These are phyloP conservation scores for Phoma herbarum DNA, from an alignment of 2,329 filamentous ascomycete species.

Conservation along the genomic window DNA sequence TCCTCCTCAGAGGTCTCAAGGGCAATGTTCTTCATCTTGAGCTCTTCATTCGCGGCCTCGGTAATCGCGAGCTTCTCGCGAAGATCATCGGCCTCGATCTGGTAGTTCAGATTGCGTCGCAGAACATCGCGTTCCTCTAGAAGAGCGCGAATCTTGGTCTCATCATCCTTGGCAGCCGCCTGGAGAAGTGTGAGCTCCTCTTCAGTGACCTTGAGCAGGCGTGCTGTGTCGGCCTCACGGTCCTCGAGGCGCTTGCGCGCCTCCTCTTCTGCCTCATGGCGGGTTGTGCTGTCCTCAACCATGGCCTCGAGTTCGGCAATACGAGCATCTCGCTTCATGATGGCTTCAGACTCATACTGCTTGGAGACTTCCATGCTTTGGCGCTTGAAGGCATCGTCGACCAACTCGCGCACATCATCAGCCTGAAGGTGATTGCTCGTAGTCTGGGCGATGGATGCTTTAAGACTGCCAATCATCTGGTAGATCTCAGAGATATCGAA, in stretches of 20 bases:
- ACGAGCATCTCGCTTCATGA: slow-evolving; percentile 45
- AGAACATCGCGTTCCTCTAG: slow-evolving; percentile 54
- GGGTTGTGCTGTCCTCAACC: slow-evolving; percentile 46
- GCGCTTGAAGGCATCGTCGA: slow-evolving; percentile 50
- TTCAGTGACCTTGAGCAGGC: slow-evolving; percentile 59
- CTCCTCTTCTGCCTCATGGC: slow-evolving; percentile 53
- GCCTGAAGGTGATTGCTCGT: slow-evolving; percentile 56
- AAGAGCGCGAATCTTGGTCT: slow-evolving; percentile 53
- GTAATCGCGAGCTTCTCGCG: slow-evolving; percentile 61
- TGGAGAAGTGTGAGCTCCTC: slow-evolving; percentile 59
- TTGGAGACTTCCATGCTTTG: slow-evolving; percentile 43
- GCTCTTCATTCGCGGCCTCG: slow-evolving; percentile 65
- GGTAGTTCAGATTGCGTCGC: slow-evolving; percentile 52
- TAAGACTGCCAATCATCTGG: slow-evolving; percentile 58
- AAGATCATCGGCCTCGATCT: slow-evolving; percentile 55
- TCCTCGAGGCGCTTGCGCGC: slow-evolving; percentile 55
- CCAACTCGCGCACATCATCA: slow-evolving; percentile 52
- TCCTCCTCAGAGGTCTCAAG: slow-evolving; percentile 53
- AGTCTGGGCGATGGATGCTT: slow-evolving; percentile 57
- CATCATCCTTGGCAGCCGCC: slow-evolving; percentile 54
- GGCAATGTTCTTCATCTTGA: slow-evolving; percentile 56
- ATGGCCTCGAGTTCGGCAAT: slow-evolving; percentile 49
- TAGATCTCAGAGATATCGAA: slow-evolving; percentile 56
- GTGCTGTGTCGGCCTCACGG: slow-evolving; percentile 55
- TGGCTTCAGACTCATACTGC: slow-evolving; percentile 41